Percentiles rank a stretch among this genome's conserved stretches.
phyloP scores from a whole-genome alignment of 1,284 basidiomycete species.

The Ustilago nuda region DNA sequence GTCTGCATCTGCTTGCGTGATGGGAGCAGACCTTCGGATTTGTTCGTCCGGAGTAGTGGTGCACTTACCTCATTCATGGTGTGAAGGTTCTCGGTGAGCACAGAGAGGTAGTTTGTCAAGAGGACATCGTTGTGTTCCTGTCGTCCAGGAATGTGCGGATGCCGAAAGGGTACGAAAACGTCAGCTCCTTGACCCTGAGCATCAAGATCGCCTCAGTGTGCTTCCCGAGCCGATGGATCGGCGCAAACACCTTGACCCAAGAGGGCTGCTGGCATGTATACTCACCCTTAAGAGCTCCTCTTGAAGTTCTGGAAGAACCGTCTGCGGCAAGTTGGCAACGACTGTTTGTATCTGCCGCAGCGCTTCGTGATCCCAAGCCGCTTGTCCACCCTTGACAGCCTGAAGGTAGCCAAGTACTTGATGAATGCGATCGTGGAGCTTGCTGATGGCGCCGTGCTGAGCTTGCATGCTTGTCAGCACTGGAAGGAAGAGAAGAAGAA shows the following conservation, averaged over 20 bases:
- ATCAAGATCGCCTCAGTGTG: neutral
- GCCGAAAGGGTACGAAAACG: neutral
- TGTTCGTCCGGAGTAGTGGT: conserved; percentile 4
- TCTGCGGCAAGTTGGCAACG: conserved; percentile 75
- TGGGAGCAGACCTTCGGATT: neutral
- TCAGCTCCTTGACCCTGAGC: conserved; percentile 6
- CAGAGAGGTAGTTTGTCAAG: conserved; percentile 86
- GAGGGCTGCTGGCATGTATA: neutral
- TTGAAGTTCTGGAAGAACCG: conserved; percentile 49
- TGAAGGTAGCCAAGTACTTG: conserved; percentile 80
- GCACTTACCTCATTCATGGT: conserved; percentile 84
- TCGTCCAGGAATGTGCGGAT: neutral
- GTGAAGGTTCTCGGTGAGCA: conserved; percentile 86
- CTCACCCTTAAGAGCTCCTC: conserved; percentile 50
- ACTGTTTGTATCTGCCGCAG: conserved; percentile 87
- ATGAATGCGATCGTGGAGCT: conserved; percentile 90
- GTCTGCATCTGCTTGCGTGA: neutral
- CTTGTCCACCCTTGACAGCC: conserved; percentile 35
- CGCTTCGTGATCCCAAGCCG: conserved; percentile 73
- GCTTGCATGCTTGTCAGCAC: conserved; percentile 89
- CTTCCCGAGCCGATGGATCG: neutral
- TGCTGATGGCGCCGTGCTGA: conserved; percentile 92
- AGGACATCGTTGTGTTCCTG: conserved; percentile 97
- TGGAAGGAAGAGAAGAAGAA: conserved; percentile 66
- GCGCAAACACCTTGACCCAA: neutral